Percentiles rank a stretch among this genome's conserved stretches.
phyloP scores from a whole-genome alignment of 1,284 basidiomycete genomes.

The Heliocybe sulcata region DNA sequence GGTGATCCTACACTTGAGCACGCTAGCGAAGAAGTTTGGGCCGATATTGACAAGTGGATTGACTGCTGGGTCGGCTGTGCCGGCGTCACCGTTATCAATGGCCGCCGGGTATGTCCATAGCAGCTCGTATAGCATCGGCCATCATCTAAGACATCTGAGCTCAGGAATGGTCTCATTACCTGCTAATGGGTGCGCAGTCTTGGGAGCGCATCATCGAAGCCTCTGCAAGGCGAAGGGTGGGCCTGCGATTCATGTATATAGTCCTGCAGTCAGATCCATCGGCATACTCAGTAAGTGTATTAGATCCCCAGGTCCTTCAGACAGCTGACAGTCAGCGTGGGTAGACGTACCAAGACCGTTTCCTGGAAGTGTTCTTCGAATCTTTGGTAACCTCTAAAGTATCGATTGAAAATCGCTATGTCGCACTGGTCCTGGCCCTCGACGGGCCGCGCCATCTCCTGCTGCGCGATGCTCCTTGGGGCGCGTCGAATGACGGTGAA shows the following conservation, averaged over 20 bases:
- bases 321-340: not conserved
- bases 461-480: slow-evolving; percentile 26
- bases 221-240: slow-evolving; percentile 52
- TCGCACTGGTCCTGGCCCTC: slow-evolving; percentile 41
- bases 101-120: slow-evolving; percentile 33
- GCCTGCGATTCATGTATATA: slow-evolving; percentile 62
- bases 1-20: slow-evolving; percentile 22
- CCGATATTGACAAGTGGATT: slow-evolving; percentile 47
- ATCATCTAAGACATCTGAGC: not conserved
- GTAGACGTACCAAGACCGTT: slow-evolving; percentile 45
- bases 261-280: slow-evolving; percentile 59
- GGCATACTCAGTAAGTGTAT: slow-evolving; percentile 47
- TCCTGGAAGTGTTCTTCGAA: slow-evolving; percentile 51
- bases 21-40: slow-evolving; percentile 20
- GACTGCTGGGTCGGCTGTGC: slow-evolving; percentile 78
- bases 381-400: slow-evolving; percentile 43
- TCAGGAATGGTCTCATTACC: slow-evolving; percentile 61
- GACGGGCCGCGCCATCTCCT: slow-evolving; percentile 48
- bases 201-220: slow-evolving; percentile 54
- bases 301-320: not conserved
- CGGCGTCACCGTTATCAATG: slow-evolving; percentile 57
- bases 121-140: slow-evolving; percentile 3
- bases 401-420: slow-evolving; percentile 56
- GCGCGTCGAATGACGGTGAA: slow-evolving; percentile 12
- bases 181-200: slow-evolving; percentile 49